A percentile compares a stretch with the other conserved stretches of the same genome.
phyloP scores from a whole-genome alignment of 1,139 yeast species.

The Yamadazyma diospyri region DNA sequence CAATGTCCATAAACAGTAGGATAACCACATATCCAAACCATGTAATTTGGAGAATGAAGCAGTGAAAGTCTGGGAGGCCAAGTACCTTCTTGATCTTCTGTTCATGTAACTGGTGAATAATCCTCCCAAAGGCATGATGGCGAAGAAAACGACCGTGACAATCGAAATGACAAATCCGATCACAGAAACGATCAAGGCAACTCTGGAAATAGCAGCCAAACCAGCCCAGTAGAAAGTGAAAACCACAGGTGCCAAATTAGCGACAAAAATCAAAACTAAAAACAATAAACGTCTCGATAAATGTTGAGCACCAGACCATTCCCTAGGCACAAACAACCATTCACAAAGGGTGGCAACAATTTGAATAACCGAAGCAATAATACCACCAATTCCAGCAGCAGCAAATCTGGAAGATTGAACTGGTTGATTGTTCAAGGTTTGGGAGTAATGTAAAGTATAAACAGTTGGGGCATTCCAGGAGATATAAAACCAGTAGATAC shows the following conservation, averaged over 20 bases:
- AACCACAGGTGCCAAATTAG: conserved; percentile 83
- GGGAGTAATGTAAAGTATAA: conserved; percentile 83
- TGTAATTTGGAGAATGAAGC: conserved; percentile 79
- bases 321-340: conserved; percentile 96
- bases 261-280: conserved; percentile 58
- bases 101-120: conserved; percentile 90
- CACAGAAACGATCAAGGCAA: conserved; percentile 80
- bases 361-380: conserved; percentile 77
- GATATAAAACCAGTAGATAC: conserved; percentile 90
- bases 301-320: conserved; percentile 99
- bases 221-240: conserved; percentile 86
- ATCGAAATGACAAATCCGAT: conserved; percentile 89
- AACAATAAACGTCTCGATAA: conserved; percentile 83
- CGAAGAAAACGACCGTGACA: conserved; percentile 77
- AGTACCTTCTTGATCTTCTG: conserved; percentile 82
- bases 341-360: conserved; percentile 85
- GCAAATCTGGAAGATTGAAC: conserved; percentile 90
- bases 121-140: conserved; percentile 97
- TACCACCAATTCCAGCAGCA: conserved; percentile 88
- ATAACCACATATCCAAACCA: conserved; percentile 96
- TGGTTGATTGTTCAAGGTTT: conserved; percentile 80
- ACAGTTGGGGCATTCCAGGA: conserved; percentile 91
- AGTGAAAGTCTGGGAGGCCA: conserved; percentile 93
- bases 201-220: conserved; percentile 58
- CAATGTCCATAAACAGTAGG: conserved; percentile 83